phyloP scores from a whole-genome alignment of 176 grass and related monocot genomes.

The Aegilops longissima region DNA sequence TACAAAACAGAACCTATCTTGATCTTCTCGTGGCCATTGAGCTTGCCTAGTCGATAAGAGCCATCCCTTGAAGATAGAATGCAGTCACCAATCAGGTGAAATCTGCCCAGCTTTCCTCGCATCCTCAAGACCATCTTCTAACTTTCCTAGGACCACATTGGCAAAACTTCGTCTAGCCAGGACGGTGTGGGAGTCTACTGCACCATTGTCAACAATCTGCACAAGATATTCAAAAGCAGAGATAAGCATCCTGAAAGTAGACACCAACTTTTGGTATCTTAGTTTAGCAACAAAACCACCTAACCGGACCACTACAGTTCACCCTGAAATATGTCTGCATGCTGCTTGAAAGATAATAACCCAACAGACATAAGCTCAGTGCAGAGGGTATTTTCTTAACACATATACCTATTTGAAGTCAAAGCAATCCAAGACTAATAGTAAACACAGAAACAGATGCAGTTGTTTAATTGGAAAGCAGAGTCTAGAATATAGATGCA shows the following conservation, averaged over 20 bases:
- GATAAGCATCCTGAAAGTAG: slow-evolving; percentile 2
- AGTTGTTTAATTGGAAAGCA: slow-evolving; percentile 16
- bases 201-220: slow-evolving; percentile 57
- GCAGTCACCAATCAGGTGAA: slow-evolving; percentile 53
- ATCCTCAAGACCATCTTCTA: slow-evolving; percentile 60
- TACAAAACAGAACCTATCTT: slow-evolving; percentile 51
- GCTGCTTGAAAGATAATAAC: not conserved
- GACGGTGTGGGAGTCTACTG: slow-evolving; percentile 52
- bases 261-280: not conserved
- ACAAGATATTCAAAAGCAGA: slow-evolving; percentile 5
- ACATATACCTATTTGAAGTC: not conserved
- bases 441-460: not conserved
- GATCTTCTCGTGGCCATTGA: slow-evolving; percentile 42
- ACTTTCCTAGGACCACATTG: slow-evolving; percentile 41
- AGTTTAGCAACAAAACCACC: not conserved
- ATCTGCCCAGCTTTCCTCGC: slow-evolving; percentile 49
- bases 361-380: not conserved
- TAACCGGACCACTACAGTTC: not conserved
- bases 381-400: too few relatives aligned
- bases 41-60: slow-evolving; percentile 53
- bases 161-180: slow-evolving; percentile 50
- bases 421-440: not conserved
- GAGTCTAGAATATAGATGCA: too few relatives aligned
- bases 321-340: not conserved
- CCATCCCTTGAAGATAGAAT: slow-evolving; percentile 52